phyloP scores from a whole-genome alignment of 2,329 filamentous ascomycete species.

The Emmonsia crescens region DNA sequence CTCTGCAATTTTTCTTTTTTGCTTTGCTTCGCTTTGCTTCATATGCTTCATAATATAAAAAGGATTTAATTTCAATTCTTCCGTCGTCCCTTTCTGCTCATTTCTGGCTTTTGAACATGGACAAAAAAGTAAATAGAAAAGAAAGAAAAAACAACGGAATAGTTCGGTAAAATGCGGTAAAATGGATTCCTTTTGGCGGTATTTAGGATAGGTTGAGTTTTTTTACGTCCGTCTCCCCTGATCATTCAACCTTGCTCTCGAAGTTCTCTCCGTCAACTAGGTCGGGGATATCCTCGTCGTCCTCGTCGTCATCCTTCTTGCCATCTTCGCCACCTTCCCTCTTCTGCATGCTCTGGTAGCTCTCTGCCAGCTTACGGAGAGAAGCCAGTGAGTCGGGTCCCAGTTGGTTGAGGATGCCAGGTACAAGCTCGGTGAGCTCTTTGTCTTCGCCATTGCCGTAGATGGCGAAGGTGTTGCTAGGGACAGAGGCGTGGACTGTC shows the following conservation, averaged over 20 bases:
- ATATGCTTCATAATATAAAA: not conserved
- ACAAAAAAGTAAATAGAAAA: not conserved
- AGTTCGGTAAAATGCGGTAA: not conserved
- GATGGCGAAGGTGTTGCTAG: conserved; percentile 98
- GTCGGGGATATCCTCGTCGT: conserved; percentile 82
- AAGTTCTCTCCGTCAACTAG: conserved; percentile 97
- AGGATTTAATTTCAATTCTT: not conserved
- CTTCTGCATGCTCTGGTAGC: conserved; percentile 99
- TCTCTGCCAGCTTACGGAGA: conserved; percentile 96
- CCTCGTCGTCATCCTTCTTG: conserved; percentile 60
- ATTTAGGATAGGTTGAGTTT: not conserved
- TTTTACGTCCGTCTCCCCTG: not conserved
- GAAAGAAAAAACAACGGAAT: not conserved
- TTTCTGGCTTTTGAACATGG: not conserved
- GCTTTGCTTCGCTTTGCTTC: not conserved
- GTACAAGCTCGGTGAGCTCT: conserved; percentile 98
- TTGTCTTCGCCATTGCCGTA: conserved; percentile 99
- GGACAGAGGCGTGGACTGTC: conserved; percentile 88
- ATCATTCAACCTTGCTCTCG: conserved; percentile 92
- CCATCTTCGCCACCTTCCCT: conserved; percentile 66
- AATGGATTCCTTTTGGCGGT: not conserved
- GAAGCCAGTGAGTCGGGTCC: conserved; percentile 96
- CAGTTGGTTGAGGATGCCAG: conserved; percentile 98
- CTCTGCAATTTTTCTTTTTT: not conserved
- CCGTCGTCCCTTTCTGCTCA: not conserved